Base-by-base conservation (phyloP, 139 green algal genomes). In the Chlorella sp. region DNA sequence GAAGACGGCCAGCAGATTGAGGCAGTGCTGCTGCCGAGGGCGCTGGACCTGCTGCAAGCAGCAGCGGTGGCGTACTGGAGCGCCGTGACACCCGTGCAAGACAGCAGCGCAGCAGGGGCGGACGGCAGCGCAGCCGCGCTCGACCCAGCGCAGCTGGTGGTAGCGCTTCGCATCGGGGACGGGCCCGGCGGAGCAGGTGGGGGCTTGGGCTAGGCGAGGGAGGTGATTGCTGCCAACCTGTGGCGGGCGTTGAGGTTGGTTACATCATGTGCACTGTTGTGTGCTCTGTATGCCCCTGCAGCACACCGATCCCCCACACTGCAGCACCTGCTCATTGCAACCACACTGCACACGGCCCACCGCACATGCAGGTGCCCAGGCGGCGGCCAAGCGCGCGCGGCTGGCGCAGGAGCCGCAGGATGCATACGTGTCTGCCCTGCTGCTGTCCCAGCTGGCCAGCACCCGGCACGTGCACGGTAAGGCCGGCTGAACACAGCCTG, bases 61-160 rank as follows among this genome's bases (percentile, higher is more conserved):
- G 74, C 84, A 7, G 78, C 60, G 6, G 67, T 83, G 55, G 84
- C 72, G 11, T 88, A 83, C 39, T 88, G 84, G 74, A 39, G 56
- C 7, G 60, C 72, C 25, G 41, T 68, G 44, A 83, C 84, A 6
- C 84, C 84, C 1, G 17, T 75, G 34, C n/a, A 57, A 0, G 74
- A 81, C 17, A 32, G 55, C 51, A 60, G 51, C 44, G 32, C 34
- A 6, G 75, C 36, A 21, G 75, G 56, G 51, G 74, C 28, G 15
- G 57, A 7, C 5, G 57, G 57, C 75, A 25, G 34, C 4, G 34
- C 6, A 3, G 23, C 4, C 28, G 55, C 51, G 13, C 20, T 74
- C 6, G 76, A 87, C 57, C 83, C 75, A 0, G 25, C 76, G 25
- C 62, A 81, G 38, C 23, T 87, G 36, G 76, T 83, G 55, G 30